Percentiles rank a stretch among this genome's conserved stretches.
Conservation (phyloP, 1,284 basidiomycete species). For the Cystobasidium sp. region DNA sequence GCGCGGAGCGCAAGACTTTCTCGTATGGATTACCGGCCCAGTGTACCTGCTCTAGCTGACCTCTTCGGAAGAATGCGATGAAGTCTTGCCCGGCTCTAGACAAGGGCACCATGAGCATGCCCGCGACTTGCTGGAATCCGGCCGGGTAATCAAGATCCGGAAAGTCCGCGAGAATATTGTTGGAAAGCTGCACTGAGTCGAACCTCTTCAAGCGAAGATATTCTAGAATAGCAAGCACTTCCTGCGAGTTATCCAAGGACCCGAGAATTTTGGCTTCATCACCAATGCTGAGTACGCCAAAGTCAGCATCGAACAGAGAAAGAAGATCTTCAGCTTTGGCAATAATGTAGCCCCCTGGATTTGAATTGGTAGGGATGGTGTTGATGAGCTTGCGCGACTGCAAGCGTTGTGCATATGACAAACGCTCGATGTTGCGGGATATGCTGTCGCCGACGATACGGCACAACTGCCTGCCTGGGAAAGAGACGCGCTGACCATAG, state of each 20-base stretch:
- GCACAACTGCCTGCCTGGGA: constrained; percentile 55
- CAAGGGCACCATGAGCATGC: constrained; percentile 73
- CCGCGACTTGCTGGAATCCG: constrained; percentile 75
- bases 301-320: constrained; percentile 80
- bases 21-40: constrained; percentile 81
- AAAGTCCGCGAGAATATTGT: constrained; percentile 72
- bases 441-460: constrained; percentile 80
- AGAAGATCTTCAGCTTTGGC: constrained; percentile 84
- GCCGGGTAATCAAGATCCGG: constrained; percentile 73
- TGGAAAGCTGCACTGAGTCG: constrained; percentile 70
- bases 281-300: constrained; percentile 80
- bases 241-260: constrained; percentile 77
- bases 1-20: constrained; percentile 53
- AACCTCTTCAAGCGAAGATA: constrained; percentile 74
- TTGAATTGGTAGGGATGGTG: constrained; percentile 71
- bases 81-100: constrained; percentile 60
- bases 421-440: constrained; percentile 78
- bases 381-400: constrained; percentile 82
- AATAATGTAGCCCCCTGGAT: constrained; percentile 82
- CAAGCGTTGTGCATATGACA: constrained; percentile 77
- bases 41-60: constrained; percentile 71
- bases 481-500: constrained; percentile 53
- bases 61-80: constrained; percentile 79
- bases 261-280: constrained; percentile 82
- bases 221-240: constrained; percentile 80